Evolutionary conservation across 305 asterid species (phyloP), one percentile per base, ranked within the genome.

Genomic region (Fraxinus platypoda): DNA sequence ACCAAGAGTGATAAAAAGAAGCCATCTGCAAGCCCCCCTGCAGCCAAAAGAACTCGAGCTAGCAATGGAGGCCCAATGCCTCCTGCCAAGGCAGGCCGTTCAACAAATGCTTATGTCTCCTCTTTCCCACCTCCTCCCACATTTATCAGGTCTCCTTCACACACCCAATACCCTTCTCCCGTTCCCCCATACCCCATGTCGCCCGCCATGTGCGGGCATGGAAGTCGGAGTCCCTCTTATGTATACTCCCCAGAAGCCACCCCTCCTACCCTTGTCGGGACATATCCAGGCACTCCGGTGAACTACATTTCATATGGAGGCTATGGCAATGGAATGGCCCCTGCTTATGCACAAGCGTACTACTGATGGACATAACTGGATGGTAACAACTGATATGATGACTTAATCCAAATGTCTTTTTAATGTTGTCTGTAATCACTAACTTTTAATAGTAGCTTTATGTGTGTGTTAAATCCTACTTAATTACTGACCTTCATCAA

Each of bases 71-170:
- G 98, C 25, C 98, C 95, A 66, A 94, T 96, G 99, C 99, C 99
- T 28, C 99, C 99, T 5, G 99, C 99, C 83, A 96, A 96, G 90
- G 99, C 99, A 0, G 99, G 97, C 1, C 99, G 99, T 70, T 93
- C 97, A 25, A 92, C 98, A 72, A 96, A 96, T 30, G 99, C 98
- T 59, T 96, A 96, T 1, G 99, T 96, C 62, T 96, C 99, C 3
- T 96, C 99, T 25, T 94, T 96, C 91, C 99, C 99, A 0, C 86
- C 97, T 33, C 93, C 97, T 2, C 97, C 98, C 0, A 83, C 99
- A 4, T 94, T 87, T 6, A 85, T 94, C 74, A 84, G 94, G 89
- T 94, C 99, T 11, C 97, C 99, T 41, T 83, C 97, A 9, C 97
- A 94, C 89, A 83, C 88, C 59, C 99, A 92, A 81, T 93, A 90